Evolutionary conservation across 2,329 filamentous ascomycete genomes (phyloP).

Genomic region (Onygenales sp.): DNA sequence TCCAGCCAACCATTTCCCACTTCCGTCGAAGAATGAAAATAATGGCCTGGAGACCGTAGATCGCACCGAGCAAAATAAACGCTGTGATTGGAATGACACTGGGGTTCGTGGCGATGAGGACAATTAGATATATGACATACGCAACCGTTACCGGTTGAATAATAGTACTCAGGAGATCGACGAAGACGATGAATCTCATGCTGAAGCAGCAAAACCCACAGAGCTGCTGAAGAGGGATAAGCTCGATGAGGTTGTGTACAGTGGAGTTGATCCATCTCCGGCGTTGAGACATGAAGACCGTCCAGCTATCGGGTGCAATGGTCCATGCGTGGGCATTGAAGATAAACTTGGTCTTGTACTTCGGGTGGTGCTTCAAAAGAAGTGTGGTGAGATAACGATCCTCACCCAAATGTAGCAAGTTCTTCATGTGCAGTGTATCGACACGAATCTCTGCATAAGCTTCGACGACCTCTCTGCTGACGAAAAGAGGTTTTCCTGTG

Average conservation of each 20-base stretch:
- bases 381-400: conserved; percentile 95
- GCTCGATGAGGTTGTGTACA: conserved; percentile 92
- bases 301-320: conserved; percentile 88
- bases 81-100: conserved; percentile 69
- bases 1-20: conserved; percentile 99
- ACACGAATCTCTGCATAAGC: conserved; percentile 87
- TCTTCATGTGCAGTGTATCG: conserved; percentile 98
- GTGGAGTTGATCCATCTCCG: conserved; percentile 99
- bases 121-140: conserved; percentile 84
- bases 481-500: conserved; percentile 89
- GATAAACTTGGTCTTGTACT: conserved; percentile 98
- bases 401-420: conserved; percentile 88
- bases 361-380: conserved; percentile 80
- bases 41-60: conserved; percentile 92
- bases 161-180: conserved; percentile 85
- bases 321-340: conserved; percentile 91
- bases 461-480: conserved; percentile 84
- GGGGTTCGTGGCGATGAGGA: conserved; percentile 54
- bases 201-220: conserved; percentile 99
- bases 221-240: conserved; percentile 85
- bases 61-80: conserved; percentile 84
- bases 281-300: conserved; percentile 92
- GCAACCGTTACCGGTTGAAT: conserved; percentile 85
- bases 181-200: conserved; percentile 95
- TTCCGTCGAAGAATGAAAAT: conserved; percentile 95